phyloP scores from a whole-genome alignment of 140 eudicot genomes.

The Eryngium alpinum region DNA sequence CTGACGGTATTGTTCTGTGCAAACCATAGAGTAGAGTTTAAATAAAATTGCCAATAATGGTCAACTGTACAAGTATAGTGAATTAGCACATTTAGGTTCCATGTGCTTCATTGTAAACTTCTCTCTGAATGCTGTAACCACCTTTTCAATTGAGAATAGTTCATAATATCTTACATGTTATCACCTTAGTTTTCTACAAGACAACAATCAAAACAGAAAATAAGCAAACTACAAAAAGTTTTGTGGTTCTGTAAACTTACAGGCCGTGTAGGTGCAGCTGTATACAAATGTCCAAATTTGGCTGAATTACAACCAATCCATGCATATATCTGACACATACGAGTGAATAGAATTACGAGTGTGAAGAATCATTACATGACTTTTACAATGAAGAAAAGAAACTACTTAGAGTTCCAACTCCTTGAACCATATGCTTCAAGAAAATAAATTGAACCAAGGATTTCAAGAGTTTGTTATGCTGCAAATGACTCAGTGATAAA shows the following conservation, averaged over 20 bases:
- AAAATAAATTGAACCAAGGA: too few relatives aligned
- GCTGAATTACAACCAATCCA: slow-evolving; percentile 89
- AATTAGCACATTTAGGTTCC: not conserved
- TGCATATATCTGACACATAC: slow-evolving; percentile 55
- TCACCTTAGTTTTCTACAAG: not conserved
- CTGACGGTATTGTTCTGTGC: slow-evolving; percentile 61
- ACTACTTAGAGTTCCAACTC: too few relatives aligned
- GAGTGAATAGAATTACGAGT: not conserved
- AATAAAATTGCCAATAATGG: not conserved
- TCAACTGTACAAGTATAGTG: not conserved
- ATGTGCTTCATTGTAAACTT: not conserved
- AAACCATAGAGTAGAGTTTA: not conserved
- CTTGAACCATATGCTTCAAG: too few relatives aligned
- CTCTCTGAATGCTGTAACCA: not conserved
- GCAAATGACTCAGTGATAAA: too few relatives aligned
- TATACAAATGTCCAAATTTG: slow-evolving; percentile 64
- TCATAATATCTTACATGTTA: not conserved
- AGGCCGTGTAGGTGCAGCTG: slow-evolving; percentile 78
- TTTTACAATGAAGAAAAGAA: not conserved
- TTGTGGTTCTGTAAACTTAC: slow-evolving; percentile 36
- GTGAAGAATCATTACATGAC: not conserved
- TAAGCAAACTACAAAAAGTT: not conserved
- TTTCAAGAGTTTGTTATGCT: not conserved
- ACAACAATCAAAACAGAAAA: not conserved
- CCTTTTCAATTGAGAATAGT: not conserved